These are phyloP conservation scores for Francoa sonchifolia DNA, from an alignment of 441 rosid genomes.

Conservation along the genomic window DNA sequence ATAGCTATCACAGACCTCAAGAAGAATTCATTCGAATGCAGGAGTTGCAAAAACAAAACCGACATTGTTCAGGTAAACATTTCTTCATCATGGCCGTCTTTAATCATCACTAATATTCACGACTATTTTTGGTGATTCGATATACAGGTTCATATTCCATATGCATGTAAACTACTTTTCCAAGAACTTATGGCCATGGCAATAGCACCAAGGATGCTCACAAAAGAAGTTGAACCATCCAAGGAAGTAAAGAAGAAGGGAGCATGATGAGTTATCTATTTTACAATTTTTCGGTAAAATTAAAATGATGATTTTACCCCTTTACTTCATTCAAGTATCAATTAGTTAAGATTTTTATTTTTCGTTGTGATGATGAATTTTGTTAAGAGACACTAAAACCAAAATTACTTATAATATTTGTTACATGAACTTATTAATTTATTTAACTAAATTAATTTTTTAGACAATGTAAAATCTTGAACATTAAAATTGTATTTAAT, in stretches of 20 bases:
- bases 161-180: slow-evolving; percentile 84
- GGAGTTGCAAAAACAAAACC: slow-evolving; percentile 94
- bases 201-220: slow-evolving; percentile 89
- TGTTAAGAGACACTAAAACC: too few species aligned
- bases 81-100: neutral
- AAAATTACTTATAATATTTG: too few species aligned
- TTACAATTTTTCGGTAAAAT: too few species aligned
- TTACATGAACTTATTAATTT: too few species aligned
- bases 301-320: too few species aligned
- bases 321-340: too few species aligned
- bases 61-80: slow-evolving; percentile 72
- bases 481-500: too few species aligned
- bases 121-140: neutral
- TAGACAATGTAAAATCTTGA: too few species aligned
- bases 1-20: slow-evolving; percentile 89
- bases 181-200: slow-evolving; percentile 99
- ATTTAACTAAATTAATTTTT: too few species aligned
- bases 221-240: slow-evolving; percentile 36
- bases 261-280: too few species aligned
- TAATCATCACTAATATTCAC: neutral
- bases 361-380: too few species aligned
- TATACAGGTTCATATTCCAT: slow-evolving; percentile 80
- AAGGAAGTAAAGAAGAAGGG: slow-evolving; percentile 58
- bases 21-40: slow-evolving; percentile 83
- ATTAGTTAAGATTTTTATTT: too few species aligned